Conservation (phyloP, 305 asterid species). For the Fraxinus platypoda region DNA sequence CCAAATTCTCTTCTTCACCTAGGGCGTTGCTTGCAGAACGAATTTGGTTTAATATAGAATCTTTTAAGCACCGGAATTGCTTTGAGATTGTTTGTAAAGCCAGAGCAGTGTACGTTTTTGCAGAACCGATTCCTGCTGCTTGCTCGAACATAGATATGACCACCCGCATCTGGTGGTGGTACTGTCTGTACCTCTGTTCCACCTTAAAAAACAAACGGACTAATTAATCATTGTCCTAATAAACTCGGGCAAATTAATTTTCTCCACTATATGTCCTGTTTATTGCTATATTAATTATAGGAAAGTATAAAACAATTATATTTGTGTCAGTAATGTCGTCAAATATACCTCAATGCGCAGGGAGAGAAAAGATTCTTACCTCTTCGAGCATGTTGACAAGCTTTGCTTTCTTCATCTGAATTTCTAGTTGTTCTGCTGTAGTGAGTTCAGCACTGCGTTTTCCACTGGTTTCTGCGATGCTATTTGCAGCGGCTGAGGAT, state of each 20-base stretch:
- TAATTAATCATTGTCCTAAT: background rate
- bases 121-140: constrained; percentile 77
- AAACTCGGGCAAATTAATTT: background rate
- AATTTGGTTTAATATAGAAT: constrained; percentile 71
- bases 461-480: constrained; percentile 35
- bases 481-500: constrained; percentile 30
- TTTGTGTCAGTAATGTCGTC: background rate
- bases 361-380: constrained; percentile 38
- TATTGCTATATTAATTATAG: background rate
- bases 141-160: constrained; percentile 84
- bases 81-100: constrained; percentile 85
- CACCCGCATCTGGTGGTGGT: constrained; percentile 84
- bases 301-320: background rate
- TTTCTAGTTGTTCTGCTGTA: constrained; percentile 81
- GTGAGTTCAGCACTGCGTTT: constrained; percentile 58
- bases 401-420: constrained; percentile 90
- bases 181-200: constrained; percentile 87
- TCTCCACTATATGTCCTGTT: background rate
- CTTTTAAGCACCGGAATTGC: constrained; percentile 88
- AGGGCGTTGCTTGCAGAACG: constrained; percentile 58
- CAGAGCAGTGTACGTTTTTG: constrained; percentile 76
- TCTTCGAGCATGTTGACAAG: constrained; percentile 96
- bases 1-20: constrained; percentile 68
- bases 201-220: constrained; percentile 40
- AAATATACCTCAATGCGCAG: background rate